These are phyloP conservation scores for Penicillium sp. DNA, from an alignment of 2,329 filamentous ascomycete species.

Conservation along the genomic window DNA sequence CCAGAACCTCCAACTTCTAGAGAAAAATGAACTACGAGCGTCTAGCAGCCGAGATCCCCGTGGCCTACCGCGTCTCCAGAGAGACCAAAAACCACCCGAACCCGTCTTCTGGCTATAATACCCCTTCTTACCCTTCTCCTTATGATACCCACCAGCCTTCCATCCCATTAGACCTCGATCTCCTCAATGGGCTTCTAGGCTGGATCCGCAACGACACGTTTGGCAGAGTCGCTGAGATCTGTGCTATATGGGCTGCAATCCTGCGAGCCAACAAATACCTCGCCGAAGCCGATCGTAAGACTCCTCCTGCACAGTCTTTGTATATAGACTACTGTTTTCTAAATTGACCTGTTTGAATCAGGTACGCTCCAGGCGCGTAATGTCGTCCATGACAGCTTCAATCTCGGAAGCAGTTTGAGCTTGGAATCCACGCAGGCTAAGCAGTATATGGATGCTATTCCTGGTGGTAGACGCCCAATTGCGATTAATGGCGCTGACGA, in stretches of 20 bases:
- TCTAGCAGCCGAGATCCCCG: background rate
- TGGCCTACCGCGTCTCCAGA: background rate
- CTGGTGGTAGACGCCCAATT: constrained; percentile 1
- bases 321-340: background rate
- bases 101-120: background rate
- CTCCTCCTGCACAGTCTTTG: background rate
- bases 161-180: background rate
- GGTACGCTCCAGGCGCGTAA: background rate
- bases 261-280: constrained; percentile 5
- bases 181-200: constrained; percentile 4
- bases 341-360: background rate
- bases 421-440: constrained; percentile 1
- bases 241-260: constrained; percentile 7
- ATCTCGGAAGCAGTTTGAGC: background rate
- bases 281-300: constrained; percentile 2
- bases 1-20: background rate
- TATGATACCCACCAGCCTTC: background rate
- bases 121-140: no score
- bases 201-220: constrained; percentile 11
- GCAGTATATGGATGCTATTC: constrained; percentile 2
- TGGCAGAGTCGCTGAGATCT: constrained; percentile 5
- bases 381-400: background rate
- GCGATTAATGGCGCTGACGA: background rate
- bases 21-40: constrained; percentile 9
- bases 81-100: background rate